Base-by-base conservation (phyloP, 768 basidiomycete genomes). In the Nevesoporus exiguus region DNA sequence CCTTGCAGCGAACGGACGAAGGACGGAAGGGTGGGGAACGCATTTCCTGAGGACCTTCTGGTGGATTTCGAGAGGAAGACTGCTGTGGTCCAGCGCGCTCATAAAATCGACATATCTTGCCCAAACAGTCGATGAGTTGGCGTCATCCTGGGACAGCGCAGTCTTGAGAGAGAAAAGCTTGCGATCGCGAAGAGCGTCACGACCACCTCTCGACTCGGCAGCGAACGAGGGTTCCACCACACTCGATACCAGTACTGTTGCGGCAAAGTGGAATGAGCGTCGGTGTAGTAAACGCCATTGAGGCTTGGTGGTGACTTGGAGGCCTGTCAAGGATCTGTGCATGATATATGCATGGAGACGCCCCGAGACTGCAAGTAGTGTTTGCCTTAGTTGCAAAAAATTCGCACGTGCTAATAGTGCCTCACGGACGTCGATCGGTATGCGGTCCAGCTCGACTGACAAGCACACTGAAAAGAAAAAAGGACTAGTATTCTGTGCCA, bases 31-130 rank as follows among this genome's bases (percentile, higher is more conserved):
- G 2, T 79, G 65, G 5, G 80, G 79, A 1, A 83, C 80, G 62
- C 86, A 89, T 55, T 76, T 80, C 37, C 86, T 81, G 21, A 92
- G 79, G 52, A 88, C 87, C 37, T 75, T 71, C 61, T 84, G 86
- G 71, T 91, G 89, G 19, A 86, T 57, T 57, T 85, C 77, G 24
- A 87, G 67, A 13, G 89, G 86, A 37, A 90, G 71, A 14, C 66
- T 66, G 29, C 78, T 71, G 58, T 74, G 70, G 31, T 77, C 82
- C 39, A 79, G 63, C 51, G 73, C 65, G 56, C 74, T 74, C 49
- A 86, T 68, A 47, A 86, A 72, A 54, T 81, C 82, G 49, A 75
- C 71, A 69, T 92, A 92, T 61, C 74, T 71, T 27, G 74, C 67
- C 89, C 88, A 91, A 21, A 88, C 76, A n/a, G 74, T 73, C 14